Base-by-base conservation (phyloP, 441 rosid genomes). In the Gossypium trilobum region DNA sequence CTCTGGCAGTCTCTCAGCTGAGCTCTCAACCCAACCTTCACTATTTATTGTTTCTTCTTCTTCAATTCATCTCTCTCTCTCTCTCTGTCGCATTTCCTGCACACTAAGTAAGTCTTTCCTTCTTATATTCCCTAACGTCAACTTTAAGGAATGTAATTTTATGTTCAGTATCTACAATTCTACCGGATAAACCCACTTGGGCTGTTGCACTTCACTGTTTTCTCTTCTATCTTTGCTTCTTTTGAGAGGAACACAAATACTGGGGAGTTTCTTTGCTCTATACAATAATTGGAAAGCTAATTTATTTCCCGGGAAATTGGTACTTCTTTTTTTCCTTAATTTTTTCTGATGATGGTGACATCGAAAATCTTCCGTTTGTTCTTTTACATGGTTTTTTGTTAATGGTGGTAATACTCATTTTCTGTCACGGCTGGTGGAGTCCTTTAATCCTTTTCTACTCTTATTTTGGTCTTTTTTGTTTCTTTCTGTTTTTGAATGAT, bases 1-100 rank as follows among this genome's bases (percentile, higher is more conserved):
- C 86, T 72, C 68, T 56, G 73, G 73, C 68, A 74, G 36, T 69
- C 48, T 73, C 55, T 74, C 74, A 29, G 59, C 74, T 62, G 1
- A 27, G 31, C 48, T 65, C 66, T 65, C 11, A 44, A 13, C 55
- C 13, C 56, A 48, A 23, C 70, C 70, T 9, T 66, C 36, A 19
- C 13, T 0, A 22, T 46, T 23, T 66, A 0, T 23, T 42, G 58
- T 27, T 22, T 67, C 56, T 19, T 51, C 65, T 56, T 71, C 75
- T 75, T 74, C 74, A 78, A 66, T 81, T 70, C 69, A 48, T 77
- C 63, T 1, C 16, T 14, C 8, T 54, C 52, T 48, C 20, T 14
- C 19, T 54, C 10, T 29, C 29, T 39, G 5, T 42, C 54, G 11
- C 42, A 48, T 66, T 66, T 14, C 22, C 62, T 31, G 13, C 33